Percentiles rank a stretch among this genome's conserved stretches.
These are phyloP conservation scores for Sporothrix inflata DNA, from an alignment of 2,329 filamentous ascomycete species.

Conservation along the genomic window DNA sequence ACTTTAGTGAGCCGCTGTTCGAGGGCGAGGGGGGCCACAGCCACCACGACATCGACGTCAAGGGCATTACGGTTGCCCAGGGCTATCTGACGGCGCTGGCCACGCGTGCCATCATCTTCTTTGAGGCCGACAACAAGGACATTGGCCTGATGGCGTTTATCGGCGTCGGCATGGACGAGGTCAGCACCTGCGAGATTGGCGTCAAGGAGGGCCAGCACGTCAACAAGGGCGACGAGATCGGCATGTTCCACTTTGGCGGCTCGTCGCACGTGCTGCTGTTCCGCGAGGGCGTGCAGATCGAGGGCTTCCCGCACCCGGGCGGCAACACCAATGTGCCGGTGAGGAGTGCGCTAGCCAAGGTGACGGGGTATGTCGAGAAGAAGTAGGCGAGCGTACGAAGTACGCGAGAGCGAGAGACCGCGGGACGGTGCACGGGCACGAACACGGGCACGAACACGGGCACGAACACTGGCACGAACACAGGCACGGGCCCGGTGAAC, in stretches of 20 bases:
- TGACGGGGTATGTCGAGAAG: conserved; percentile 27
- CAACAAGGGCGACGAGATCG: conserved; percentile 70
- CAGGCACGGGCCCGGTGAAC: no score
- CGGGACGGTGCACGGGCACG: neutral
- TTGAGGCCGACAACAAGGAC: conserved; percentile 68
- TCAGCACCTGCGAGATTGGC: conserved; percentile 72
- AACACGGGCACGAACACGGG: neutral
- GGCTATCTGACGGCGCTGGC: conserved; percentile 70
- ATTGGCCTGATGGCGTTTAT: conserved; percentile 73
- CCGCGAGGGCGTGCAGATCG: conserved; percentile 55
- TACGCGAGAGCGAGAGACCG: neutral
- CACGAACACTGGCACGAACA: neutral
- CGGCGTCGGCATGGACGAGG: conserved; percentile 76
- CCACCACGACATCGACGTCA: conserved; percentile 43
- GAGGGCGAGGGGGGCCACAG: conserved; percentile 36
- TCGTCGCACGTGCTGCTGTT: conserved; percentile 72
- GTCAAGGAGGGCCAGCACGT: conserved; percentile 67
- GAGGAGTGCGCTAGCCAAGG: conserved; percentile 39
- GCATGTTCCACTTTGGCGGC: conserved; percentile 83
- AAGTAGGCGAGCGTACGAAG: neutral
- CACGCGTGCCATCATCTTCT: conserved; percentile 69
- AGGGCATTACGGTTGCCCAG: conserved; percentile 57
- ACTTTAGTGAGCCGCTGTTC: conserved; percentile 63
- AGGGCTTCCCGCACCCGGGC: conserved; percentile 42
- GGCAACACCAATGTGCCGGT: conserved; percentile 42